These are phyloP conservation scores for Saccharomycopsis crataegensis DNA, from an alignment of 1,139 yeast genomes.

Conservation along the genomic window DNA sequence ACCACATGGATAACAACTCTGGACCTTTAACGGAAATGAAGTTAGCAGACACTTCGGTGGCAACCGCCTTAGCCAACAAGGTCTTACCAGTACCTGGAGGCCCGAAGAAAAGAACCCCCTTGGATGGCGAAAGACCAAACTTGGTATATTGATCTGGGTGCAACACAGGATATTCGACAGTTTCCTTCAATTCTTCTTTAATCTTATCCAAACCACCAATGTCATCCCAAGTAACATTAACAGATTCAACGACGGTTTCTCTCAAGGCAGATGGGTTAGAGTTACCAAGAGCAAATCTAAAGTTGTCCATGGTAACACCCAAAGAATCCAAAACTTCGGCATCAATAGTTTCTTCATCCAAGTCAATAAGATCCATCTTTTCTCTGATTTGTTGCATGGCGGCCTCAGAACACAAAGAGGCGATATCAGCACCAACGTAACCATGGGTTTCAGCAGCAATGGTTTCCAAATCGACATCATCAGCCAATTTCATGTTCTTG, in stretches of 20 bases:
- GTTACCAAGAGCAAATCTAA: conserved; percentile 94
- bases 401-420: conserved; percentile 96
- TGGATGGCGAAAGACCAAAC: conserved; percentile 94
- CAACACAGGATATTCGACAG: conserved; percentile 96
- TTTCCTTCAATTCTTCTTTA: conserved; percentile 94
- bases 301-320: conserved; percentile 98
- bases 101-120: conserved; percentile 97
- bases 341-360: conserved; percentile 96
- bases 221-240: conserved; percentile 98
- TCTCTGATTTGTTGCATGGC: conserved; percentile 99
- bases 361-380: conserved; percentile 96
- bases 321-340: conserved; percentile 94
- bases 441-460: conserved; percentile 93
- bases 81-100: conserved; percentile 99
- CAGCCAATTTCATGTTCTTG: conserved; percentile 94
- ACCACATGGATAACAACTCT: conserved; percentile 96
- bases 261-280: conserved; percentile 98
- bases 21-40: conserved; percentile 97
- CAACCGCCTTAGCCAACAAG: conserved; percentile 93
- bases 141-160: conserved; percentile 98
- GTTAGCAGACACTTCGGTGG: conserved; percentile 95
- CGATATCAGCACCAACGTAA: conserved; percentile 94
- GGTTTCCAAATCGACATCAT: conserved; percentile 90
- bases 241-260: conserved; percentile 98
- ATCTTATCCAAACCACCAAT: conserved; percentile 93